Percentiles rank a stretch among this genome's conserved stretches.
Conservation (phyloP, 257 asterid species). For the Linderniella brevidens region DNA sequence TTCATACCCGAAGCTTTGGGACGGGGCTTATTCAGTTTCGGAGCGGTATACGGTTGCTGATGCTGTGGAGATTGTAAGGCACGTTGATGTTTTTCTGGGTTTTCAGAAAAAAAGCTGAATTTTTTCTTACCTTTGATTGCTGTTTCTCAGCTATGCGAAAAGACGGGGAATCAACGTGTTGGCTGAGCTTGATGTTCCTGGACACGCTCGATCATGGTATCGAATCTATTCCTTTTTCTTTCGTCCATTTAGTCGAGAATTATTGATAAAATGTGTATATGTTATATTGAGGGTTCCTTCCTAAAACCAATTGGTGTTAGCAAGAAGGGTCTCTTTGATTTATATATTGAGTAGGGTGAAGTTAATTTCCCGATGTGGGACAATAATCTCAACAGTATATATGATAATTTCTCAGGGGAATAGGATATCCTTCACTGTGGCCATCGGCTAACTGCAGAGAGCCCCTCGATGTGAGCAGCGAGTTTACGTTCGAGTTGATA, state of each 20-base stretch:
- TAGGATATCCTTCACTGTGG: slow-evolving; percentile 78
- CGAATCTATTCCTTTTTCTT: neutral
- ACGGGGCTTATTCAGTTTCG: slow-evolving; percentile 52
- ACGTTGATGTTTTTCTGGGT: slow-evolving; percentile 17
- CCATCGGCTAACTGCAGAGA: slow-evolving; percentile 55
- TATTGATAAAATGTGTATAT: too few relatives aligned
- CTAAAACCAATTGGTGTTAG: too few relatives aligned
- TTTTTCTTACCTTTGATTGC: too few relatives aligned
- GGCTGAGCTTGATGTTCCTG: slow-evolving; percentile 92
- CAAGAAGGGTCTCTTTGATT: too few relatives aligned
- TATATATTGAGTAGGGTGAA: too few relatives aligned
- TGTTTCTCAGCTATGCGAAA: slow-evolving; percentile 49
- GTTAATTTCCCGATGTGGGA: too few relatives aligned
- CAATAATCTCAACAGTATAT: neutral
- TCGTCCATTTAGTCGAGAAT: neutral
- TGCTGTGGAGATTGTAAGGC: slow-evolving; percentile 72
- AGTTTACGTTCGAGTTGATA: slow-evolving; percentile 70
- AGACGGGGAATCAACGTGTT: slow-evolving; percentile 66
- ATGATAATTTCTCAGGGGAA: slow-evolving; percentile 37
- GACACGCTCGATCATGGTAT: slow-evolving; percentile 90
- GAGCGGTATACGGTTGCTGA: slow-evolving; percentile 68
- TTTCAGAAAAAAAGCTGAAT: too few relatives aligned
- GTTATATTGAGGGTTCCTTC: too few relatives aligned
- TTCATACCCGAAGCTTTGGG: slow-evolving; percentile 77
- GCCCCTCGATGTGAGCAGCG: slow-evolving; percentile 88